Evolutionary conservation across 2,329 filamentous ascomycete genomes (phyloP).

Genomic region (Xylariaceae sp.): DNA sequence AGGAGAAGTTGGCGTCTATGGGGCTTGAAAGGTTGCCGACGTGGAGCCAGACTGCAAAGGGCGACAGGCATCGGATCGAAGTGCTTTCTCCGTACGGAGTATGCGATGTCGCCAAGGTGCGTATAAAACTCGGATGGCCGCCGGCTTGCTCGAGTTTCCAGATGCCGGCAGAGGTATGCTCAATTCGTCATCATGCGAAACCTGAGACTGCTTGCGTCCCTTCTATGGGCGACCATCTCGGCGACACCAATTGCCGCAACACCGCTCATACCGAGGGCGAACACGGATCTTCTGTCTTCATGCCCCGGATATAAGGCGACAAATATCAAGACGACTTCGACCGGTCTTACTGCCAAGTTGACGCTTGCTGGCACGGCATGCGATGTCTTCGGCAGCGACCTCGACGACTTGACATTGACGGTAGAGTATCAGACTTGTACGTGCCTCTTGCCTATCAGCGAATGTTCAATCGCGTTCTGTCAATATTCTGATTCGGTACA

Average conservation of each 20-base stretch:
- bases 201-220: background rate
- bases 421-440: constrained; percentile 16
- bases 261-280: background rate
- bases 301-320: background rate
- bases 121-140: too few relatives aligned
- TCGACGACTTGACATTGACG: constrained; percentile 10
- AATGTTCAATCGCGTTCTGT: background rate
- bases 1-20: too few relatives aligned
- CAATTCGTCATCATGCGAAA: background rate
- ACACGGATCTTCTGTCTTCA: background rate
- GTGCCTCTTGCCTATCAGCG: background rate
- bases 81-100: too few relatives aligned
- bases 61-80: too few relatives aligned
- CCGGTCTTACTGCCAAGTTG: constrained; percentile 13
- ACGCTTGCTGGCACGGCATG: constrained; percentile 12
- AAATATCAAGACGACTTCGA: background rate
- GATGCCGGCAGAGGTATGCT: too few relatives aligned
- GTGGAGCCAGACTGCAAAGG: too few relatives aligned
- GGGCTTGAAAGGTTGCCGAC: too few relatives aligned
- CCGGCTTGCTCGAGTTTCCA: too few relatives aligned
- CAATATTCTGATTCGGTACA: background rate
- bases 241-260: background rate
- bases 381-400: constrained; percentile 13
- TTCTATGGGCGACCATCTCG: background rate
- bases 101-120: too few relatives aligned